A percentile compares a stretch with the other conserved stretches of the same genome.
Conservation (phyloP, 805 yeast genomes). For the Priceomyces medius region DNA sequence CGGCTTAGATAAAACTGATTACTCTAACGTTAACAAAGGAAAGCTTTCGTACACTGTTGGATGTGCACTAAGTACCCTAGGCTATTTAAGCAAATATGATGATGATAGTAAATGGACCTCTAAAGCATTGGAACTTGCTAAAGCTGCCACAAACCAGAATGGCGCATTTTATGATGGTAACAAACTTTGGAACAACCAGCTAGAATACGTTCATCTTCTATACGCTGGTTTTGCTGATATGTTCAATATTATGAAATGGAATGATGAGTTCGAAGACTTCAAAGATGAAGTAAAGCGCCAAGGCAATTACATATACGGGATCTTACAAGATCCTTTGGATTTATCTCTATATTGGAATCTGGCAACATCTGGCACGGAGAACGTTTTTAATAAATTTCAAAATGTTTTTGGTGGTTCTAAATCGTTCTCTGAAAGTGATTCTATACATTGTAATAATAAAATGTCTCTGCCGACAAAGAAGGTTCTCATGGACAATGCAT, state of each 20-base stretch:
- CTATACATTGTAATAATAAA: slow-evolving; percentile 10
- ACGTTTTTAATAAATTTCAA: slow-evolving; percentile 8
- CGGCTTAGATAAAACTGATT: slow-evolving; percentile 14
- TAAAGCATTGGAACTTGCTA: slow-evolving; percentile 21
- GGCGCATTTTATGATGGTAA: slow-evolving; percentile 18
- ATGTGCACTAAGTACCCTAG: slow-evolving; percentile 22
- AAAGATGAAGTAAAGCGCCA: slow-evolving; percentile 13
- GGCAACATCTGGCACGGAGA: slow-evolving; percentile 7
- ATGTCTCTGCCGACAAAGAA: slow-evolving; percentile 18
- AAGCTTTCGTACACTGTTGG: slow-evolving; percentile 32
- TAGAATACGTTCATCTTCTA: slow-evolving; percentile 24
- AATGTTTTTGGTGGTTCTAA: slow-evolving; percentile 4
- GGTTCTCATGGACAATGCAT: slow-evolving; percentile 20
- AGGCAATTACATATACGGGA: slow-evolving; percentile 11
- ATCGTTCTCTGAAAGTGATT: slow-evolving; percentile 1
- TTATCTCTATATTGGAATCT: slow-evolving; percentile 12
- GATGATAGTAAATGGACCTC: slow-evolving; percentile 18
- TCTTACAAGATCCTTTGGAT: slow-evolving; percentile 15
- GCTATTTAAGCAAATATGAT: slow-evolving; percentile 17
- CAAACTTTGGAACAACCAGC: slow-evolving; percentile 22
- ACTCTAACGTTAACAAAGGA: slow-evolving; percentile 21
- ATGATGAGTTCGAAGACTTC: slow-evolving; percentile 3
- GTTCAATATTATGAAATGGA: slow-evolving; percentile 8
- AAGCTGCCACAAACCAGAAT: slow-evolving; percentile 12
- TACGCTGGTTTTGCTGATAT: slow-evolving; percentile 28